phyloP scores from a whole-genome alignment of 495 filamentous ascomycete species.

The Annulohypoxylon stygium region DNA sequence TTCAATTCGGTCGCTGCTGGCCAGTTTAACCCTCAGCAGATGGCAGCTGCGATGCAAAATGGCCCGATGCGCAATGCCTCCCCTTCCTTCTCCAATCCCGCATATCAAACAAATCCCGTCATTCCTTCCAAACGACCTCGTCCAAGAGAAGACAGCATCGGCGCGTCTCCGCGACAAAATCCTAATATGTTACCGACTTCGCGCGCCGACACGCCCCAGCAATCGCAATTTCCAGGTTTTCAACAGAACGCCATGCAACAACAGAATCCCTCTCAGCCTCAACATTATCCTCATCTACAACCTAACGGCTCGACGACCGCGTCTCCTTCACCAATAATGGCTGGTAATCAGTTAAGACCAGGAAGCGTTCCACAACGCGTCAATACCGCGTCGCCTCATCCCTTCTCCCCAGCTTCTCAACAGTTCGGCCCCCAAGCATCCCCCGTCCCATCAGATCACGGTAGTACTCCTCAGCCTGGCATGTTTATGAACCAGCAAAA shows the following conservation, averaged over 20 bases:
- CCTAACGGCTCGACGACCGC: constrained; percentile 83
- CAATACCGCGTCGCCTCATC: constrained; percentile 90
- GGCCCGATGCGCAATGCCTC: constrained; percentile 83
- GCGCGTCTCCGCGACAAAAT: constrained; percentile 82
- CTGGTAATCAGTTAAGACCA: constrained; percentile 74
- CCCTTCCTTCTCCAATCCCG: constrained; percentile 76
- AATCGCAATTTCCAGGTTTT: constrained; percentile 72
- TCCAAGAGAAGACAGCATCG: constrained; percentile 84
- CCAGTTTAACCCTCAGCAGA: constrained; percentile 71
- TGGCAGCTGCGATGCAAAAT: constrained; percentile 82
- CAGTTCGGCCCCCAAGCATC: constrained; percentile 82
- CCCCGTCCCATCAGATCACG: constrained; percentile 81
- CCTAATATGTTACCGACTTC: constrained; percentile 81
- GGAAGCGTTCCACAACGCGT: constrained; percentile 80
- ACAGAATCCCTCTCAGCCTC: constrained; percentile 71
- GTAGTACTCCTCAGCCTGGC: constrained; percentile 78
- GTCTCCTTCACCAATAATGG: constrained; percentile 87
- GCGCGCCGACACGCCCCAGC: constrained; percentile 92
- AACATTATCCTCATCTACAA: constrained; percentile 85
- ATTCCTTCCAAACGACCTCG: constrained; percentile 89
- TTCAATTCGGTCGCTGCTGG: constrained; percentile 62
- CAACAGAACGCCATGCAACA: constrained; percentile 68
- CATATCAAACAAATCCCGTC: constrained; percentile 82
- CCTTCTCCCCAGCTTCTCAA: constrained; percentile 84
- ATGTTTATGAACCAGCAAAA: constrained; percentile 70